Evolutionary conservation across 371 early-diverging fungal species (phyloP).

Genomic region (Lichtheimia corymbifera): DNA sequence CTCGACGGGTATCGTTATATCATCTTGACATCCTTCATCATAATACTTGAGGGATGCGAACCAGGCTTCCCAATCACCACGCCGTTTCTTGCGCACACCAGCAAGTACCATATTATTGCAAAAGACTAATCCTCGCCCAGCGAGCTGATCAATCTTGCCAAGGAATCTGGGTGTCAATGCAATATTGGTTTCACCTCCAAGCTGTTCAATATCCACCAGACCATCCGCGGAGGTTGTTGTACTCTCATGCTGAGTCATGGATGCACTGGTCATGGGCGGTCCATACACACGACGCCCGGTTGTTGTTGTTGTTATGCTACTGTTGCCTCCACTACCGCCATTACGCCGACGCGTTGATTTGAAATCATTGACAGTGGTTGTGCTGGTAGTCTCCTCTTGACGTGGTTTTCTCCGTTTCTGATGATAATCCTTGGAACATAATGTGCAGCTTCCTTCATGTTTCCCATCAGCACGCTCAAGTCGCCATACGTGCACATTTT

Average conservation of each 20-base stretch:
- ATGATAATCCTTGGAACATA: conserved; percentile 31
- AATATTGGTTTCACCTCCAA: conserved; percentile 20
- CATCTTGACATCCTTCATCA: conserved; percentile 15
- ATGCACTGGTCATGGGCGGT: background rate
- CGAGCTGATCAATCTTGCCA: conserved; percentile 31
- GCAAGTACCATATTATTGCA: conserved; percentile 39
- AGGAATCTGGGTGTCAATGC: conserved; percentile 25
- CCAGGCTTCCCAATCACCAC: conserved; percentile 37
- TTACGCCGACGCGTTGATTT: background rate
- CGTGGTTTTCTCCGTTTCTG: conserved; percentile 18
- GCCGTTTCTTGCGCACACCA: conserved; percentile 29
- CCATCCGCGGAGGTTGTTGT: background rate
- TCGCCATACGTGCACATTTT: conserved; percentile 39
- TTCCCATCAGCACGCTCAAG: conserved; percentile 25
- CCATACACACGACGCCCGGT: background rate
- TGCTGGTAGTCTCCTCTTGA: background rate
- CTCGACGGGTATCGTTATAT: conserved; percentile 23
- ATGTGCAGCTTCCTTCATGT: conserved; percentile 21
- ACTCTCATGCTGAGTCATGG: background rate
- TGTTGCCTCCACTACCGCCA: background rate
- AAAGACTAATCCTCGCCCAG: conserved; percentile 33
- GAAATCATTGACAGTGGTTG: background rate
- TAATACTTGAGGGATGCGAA: conserved; percentile 38
- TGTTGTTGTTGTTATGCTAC: background rate
- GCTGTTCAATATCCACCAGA: conserved; percentile 36